Evolutionary conservation across 805 yeast genomes (phyloP), one percentile per base, ranked within the genome.

Genomic region (Wickerhamomyces hampshirensis): DNA sequence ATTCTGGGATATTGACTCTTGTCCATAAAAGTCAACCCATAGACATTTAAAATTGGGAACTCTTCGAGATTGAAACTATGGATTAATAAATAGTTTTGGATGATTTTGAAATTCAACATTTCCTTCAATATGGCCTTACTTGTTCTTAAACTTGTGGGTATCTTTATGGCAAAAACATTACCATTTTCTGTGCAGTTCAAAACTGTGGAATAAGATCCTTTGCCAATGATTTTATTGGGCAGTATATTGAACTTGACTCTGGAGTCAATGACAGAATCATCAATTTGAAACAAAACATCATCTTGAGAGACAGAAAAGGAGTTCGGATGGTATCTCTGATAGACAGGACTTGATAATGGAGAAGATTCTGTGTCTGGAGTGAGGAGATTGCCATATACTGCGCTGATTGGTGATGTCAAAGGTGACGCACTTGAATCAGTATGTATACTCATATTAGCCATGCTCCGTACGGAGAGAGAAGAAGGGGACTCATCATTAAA

Each of bases 141-240:
- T 15, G 35, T 42, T 27, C 30, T 44, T 4, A 31, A 28, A 10
- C 33, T 35, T 7, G 35, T 34, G 13, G 56, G 55, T 11, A 51
- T 36, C 36, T 51, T 51, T 5, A 50, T 34, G 8, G 56, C 55
- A 24, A 39, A 37, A 16, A 34, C 23, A 4, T 18, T 28, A 3
- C 19, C 26, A 15, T 37, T 26, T 1, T 26, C 12, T 4, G 21
- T 11, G 16, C 45, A 39, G 5, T 35, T 42, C 10, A 42, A 30
- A 14, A 51, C 54, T 12, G 40, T 42, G 5, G 56, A 47, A 32
- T 33, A 46, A 1, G 52, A 34, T 15, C 56, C 56, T 17, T 32
- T 35, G 8, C 56, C 56, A 6, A 51, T 23, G 1, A 33, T 23
- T 13, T 28, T 26, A 4, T 29, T 15, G 8, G 14, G 9, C 18